Percentiles rank a stretch among this genome's conserved stretches.
phyloP scores from a whole-genome alignment of 495 filamentous ascomycete species.

The Amorphotheca resinae region DNA sequence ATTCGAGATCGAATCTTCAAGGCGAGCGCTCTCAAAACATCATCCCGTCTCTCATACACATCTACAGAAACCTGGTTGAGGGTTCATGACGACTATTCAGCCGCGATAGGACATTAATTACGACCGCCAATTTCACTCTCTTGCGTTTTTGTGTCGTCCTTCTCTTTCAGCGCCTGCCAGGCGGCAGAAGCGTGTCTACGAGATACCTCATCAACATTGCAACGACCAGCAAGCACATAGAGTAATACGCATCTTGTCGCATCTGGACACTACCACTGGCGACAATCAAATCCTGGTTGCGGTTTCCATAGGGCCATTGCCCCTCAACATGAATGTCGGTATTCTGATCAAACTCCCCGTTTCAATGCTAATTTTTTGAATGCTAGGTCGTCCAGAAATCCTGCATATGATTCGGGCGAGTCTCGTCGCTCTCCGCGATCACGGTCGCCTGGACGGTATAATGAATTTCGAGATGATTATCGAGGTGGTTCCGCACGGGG shows the following conservation, averaged over 20 bases:
- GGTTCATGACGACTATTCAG: too few relatives aligned
- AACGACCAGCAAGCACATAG: not conserved
- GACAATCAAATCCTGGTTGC: not conserved
- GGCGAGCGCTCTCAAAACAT: too few relatives aligned
- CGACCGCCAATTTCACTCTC: too few relatives aligned
- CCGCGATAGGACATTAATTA: too few relatives aligned
- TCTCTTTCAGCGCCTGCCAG: not conserved
- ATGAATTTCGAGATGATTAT: constrained; percentile 37
- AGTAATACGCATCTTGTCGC: too few relatives aligned
- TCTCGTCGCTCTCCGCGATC: constrained; percentile 41
- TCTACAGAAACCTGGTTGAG: too few relatives aligned
- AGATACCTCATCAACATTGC: too few relatives aligned
- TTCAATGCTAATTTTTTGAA: constrained; percentile 1
- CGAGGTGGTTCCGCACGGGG: constrained; percentile 25
- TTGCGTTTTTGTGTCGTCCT: too few relatives aligned
- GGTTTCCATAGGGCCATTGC: constrained; percentile 1
- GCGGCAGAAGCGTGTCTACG: not conserved
- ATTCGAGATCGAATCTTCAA: too few relatives aligned
- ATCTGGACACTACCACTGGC: too few relatives aligned
- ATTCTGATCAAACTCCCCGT: not conserved
- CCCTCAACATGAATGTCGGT: constrained; percentile 1
- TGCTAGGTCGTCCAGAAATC: constrained; percentile 1
- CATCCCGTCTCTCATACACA: too few relatives aligned
- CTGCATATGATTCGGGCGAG: constrained; percentile 24
- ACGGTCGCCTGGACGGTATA: constrained; percentile 40